These are phyloP conservation scores for Paramecium sexaurelia DNA, from an alignment of 73 alveolate genomes.

Conservation along the genomic window DNA sequence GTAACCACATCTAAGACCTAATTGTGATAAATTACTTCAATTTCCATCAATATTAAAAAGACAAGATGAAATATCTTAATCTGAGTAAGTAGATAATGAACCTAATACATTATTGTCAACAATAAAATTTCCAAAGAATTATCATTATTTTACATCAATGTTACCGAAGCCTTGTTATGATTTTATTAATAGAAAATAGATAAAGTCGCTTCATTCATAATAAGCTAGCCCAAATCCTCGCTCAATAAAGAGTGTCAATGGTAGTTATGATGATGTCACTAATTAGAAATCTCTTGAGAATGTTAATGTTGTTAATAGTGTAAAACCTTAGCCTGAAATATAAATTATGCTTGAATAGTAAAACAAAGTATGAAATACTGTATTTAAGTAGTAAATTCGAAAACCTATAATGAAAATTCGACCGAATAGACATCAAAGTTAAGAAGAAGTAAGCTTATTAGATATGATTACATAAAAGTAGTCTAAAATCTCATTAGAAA, in stretches of 20 bases:
- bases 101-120: conserved; percentile 74
- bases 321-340: neutral
- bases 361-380: neutral
- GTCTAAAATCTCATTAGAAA: conserved; percentile 20
- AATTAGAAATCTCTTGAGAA: conserved; percentile 1
- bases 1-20: conserved; percentile 79
- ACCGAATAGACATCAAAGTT: neutral
- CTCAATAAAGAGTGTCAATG: neutral
- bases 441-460: conserved; percentile 4
- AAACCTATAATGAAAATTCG: conserved; percentile 8
- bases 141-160: conserved; percentile 73
- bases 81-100: conserved; percentile 57
- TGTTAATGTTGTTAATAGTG: neutral
- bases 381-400: neutral
- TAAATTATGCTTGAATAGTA: neutral
- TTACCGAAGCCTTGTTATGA: conserved; percentile 72
- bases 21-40: conserved; percentile 71
- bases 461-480: neutral
- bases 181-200: neutral
- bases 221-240: conserved; percentile 13
- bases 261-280: neutral
- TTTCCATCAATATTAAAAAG: conserved; percentile 69
- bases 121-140: conserved; percentile 78
- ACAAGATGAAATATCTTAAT: conserved; percentile 49
- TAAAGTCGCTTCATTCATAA: conserved; percentile 1